A percentile compares a stretch with the other conserved stretches of the same genome.
Evolutionary conservation across 306 rosid species (phyloP).

Genomic region (Bauhinia variegata): DNA sequence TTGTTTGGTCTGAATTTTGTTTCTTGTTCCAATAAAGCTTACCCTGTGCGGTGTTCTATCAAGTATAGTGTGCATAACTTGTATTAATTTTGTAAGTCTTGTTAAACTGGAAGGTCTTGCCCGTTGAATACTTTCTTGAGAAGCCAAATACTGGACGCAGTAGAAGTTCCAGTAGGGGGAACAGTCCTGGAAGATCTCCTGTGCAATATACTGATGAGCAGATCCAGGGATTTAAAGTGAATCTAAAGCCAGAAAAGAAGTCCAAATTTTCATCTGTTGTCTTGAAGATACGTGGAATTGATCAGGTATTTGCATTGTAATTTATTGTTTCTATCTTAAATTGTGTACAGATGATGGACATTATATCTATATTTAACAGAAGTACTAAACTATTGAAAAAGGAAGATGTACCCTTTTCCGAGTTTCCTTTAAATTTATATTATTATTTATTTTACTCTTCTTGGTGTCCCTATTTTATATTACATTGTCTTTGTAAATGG

Average conservation of each 20-base stretch:
- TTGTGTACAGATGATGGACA: not conserved
- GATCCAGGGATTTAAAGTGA: conserved; percentile 88
- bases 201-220: conserved; percentile 76
- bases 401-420: conserved; percentile 16
- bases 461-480: not conserved
- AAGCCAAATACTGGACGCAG: conserved; percentile 79
- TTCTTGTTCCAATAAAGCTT: conserved; percentile 9
- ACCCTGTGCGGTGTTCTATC: conserved; percentile 2
- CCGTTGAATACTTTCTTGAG: conserved; percentile 88
- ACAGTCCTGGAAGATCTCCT: conserved; percentile 92
- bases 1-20: not conserved
- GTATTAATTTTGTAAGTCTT: conserved; percentile 32
- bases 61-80: conserved; percentile 38
- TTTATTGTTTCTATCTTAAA: conserved; percentile 14
- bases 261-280: conserved; percentile 96
- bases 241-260: conserved; percentile 85
- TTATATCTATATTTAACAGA: not conserved
- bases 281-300: conserved; percentile 93
- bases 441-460: not conserved
- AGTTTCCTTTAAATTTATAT: conserved; percentile 15
- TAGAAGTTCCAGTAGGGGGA: conserved; percentile 88
- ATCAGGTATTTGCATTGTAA: conserved; percentile 64
- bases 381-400: conserved; percentile 10
- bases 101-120: conserved; percentile 65
- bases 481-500: conserved; percentile 23